A percentile compares a stretch with the other conserved stretches of the same genome.
phyloP scores from a whole-genome alignment of 208 protist genomes.

The Acanthamoeba royreba region DNA sequence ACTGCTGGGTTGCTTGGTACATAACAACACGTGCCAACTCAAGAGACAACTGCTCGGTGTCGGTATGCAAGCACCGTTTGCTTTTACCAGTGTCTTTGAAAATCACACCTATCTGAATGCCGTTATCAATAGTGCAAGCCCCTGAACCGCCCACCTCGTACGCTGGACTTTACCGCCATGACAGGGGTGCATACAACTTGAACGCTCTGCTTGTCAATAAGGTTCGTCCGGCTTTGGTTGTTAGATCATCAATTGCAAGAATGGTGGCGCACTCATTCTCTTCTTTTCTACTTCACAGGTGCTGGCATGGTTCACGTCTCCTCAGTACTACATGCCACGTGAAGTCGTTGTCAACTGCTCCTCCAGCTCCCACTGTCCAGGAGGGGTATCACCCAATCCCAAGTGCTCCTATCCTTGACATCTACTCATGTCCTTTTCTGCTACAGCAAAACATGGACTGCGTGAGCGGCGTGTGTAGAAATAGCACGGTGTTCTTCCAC shows the following conservation, averaged over 20 bases:
- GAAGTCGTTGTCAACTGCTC: background rate
- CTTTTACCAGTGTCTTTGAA: background rate
- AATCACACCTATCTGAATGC: background rate
- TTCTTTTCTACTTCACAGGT: background rate
- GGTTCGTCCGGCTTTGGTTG: too few relatives aligned
- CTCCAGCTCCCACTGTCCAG: background rate
- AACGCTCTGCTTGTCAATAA: background rate
- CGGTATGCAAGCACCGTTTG: background rate
- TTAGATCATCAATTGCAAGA: too few relatives aligned
- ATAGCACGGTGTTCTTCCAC: slow-evolving; percentile 20
- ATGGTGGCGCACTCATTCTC: too few relatives aligned
- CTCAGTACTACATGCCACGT: background rate
- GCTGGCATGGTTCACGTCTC: background rate
- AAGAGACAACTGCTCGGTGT: background rate
- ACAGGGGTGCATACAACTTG: background rate
- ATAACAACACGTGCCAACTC: background rate
- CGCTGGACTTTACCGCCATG: background rate
- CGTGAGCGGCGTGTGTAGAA: background rate
- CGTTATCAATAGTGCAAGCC: background rate
- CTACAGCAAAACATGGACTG: slow-evolving; percentile 1
- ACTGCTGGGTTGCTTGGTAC: background rate
- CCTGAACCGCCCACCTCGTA: background rate
- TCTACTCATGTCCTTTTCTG: background rate
- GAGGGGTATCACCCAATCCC: background rate
- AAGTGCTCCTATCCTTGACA: background rate